These are phyloP conservation scores for Cryoendolithus antarcticus DNA, from an alignment of 2,329 filamentous ascomycete genomes.

Conservation along the genomic window DNA sequence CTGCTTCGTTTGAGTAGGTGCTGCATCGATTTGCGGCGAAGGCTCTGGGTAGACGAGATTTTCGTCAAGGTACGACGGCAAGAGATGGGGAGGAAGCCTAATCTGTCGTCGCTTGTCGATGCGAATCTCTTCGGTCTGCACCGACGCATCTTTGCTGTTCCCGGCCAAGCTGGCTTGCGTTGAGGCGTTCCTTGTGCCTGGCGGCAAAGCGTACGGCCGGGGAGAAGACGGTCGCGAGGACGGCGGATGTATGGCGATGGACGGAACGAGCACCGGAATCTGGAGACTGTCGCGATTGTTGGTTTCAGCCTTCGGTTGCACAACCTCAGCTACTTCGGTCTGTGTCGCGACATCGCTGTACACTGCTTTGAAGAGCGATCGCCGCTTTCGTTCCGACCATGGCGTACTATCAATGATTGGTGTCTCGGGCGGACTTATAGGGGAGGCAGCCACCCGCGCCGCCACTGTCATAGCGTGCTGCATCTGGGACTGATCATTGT, in stretches of 20 bases:
- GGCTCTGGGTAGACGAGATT: slow-evolving; percentile 6
- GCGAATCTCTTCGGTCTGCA: slow-evolving; percentile 87
- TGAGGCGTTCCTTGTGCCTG: slow-evolving; percentile 66
- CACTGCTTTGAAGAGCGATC: slow-evolving; percentile 6
- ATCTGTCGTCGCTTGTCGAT: slow-evolving; percentile 60
- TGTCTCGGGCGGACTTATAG: slow-evolving; percentile 53
- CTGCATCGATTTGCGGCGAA: slow-evolving; percentile 1
- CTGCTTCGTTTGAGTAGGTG: not conserved
- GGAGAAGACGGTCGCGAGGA: slow-evolving; percentile 72
- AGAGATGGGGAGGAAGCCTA: slow-evolving; percentile 62
- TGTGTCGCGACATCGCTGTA: slow-evolving; percentile 23
- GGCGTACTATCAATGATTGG: slow-evolving; percentile 35
- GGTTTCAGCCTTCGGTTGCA: slow-evolving; percentile 9
- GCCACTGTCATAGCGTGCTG: slow-evolving; percentile 5
- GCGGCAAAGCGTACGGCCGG: slow-evolving; percentile 62
- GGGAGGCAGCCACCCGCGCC: slow-evolving; percentile 17
- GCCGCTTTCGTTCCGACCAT: slow-evolving; percentile 13
- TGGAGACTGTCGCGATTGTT: slow-evolving; percentile 19
- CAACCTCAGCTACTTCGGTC: slow-evolving; percentile 14
- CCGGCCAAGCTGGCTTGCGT: slow-evolving; percentile 59
- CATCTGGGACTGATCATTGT: not conserved
- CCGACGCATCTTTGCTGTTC: slow-evolving; percentile 41
- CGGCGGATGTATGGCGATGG: slow-evolving; percentile 85
- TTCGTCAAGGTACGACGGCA: slow-evolving; percentile 51
- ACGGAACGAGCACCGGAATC: slow-evolving; percentile 39